Conservation (phyloP, 2,329 filamentous ascomycete genomes). For the Phyllosticta ampelicida region DNA sequence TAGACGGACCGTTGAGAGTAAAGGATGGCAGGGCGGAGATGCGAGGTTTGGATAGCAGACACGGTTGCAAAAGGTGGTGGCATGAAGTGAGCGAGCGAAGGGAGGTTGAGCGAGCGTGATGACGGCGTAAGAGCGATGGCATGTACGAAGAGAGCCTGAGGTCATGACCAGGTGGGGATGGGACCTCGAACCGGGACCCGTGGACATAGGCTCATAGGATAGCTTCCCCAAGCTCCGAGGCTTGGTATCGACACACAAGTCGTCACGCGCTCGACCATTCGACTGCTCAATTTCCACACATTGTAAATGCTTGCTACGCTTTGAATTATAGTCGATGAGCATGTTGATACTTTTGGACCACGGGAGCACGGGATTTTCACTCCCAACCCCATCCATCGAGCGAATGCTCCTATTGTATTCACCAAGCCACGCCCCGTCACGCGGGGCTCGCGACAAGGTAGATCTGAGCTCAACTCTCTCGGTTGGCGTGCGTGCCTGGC, state of each 20-base stretch:
- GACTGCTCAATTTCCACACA: not conserved
- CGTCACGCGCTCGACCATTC: not conserved
- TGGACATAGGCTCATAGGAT: too few species aligned
- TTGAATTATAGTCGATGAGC: too few species aligned
- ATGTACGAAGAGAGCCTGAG: not conserved
- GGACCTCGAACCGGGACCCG: not conserved
- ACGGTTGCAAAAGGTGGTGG: not conserved
- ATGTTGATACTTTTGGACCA: too few species aligned
- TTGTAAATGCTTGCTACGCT: too few species aligned
- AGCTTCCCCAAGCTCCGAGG: too few species aligned
- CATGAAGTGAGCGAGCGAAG: not conserved
- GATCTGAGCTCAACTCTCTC: not conserved
- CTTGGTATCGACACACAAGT: too few species aligned
- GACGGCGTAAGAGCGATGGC: not conserved
- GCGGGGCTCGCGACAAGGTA: not conserved
- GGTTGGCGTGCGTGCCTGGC: not conserved
- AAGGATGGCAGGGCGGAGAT: not conserved
- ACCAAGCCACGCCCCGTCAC: not conserved
- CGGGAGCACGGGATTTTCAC: too few species aligned
- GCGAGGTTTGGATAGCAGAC: not conserved
- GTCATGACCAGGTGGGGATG: not conserved
- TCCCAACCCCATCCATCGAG: too few species aligned
- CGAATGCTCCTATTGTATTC: too few species aligned
- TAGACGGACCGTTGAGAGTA: conserved; percentile 1
- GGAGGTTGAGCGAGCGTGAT: not conserved